A percentile compares a stretch with the other conserved stretches of the same genome.
Conservation (phyloP, 169 alveolate species). For the Babesia bovis region DNA sequence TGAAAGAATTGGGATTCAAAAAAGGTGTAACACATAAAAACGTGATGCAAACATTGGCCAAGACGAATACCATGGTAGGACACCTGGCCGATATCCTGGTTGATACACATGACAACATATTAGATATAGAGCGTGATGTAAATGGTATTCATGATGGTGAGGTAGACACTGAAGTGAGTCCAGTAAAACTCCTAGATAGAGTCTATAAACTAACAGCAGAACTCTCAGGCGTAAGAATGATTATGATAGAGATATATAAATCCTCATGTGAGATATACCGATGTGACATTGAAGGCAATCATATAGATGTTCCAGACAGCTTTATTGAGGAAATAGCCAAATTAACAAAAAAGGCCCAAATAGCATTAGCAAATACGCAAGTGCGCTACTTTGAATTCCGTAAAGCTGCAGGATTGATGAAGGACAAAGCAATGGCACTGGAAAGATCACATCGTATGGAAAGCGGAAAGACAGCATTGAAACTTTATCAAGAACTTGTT, state of each 20-base stretch:
- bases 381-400: not conserved
- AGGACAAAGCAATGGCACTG: not conserved
- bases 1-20: not conserved
- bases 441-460: not conserved
- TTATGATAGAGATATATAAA: not conserved
- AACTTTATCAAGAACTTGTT: not conserved
- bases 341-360: not conserved
- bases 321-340: not conserved
- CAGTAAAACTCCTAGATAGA: not conserved
- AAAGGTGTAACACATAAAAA: not conserved
- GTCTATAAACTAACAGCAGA: not conserved
- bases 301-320: not conserved
- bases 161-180: not conserved
- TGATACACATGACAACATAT: not conserved
- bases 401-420: not conserved
- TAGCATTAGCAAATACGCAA: not conserved
- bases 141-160: not conserved
- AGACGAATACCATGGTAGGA: not conserved
- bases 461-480: not conserved
- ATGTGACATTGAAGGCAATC: not conserved
- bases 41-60: not conserved
- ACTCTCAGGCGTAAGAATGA: not conserved
- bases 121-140: not conserved
- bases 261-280: not conserved
- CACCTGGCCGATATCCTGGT: not conserved